phyloP scores from a whole-genome alignment of 2,329 filamentous ascomycete genomes.

The Stylonectria norvegica region DNA sequence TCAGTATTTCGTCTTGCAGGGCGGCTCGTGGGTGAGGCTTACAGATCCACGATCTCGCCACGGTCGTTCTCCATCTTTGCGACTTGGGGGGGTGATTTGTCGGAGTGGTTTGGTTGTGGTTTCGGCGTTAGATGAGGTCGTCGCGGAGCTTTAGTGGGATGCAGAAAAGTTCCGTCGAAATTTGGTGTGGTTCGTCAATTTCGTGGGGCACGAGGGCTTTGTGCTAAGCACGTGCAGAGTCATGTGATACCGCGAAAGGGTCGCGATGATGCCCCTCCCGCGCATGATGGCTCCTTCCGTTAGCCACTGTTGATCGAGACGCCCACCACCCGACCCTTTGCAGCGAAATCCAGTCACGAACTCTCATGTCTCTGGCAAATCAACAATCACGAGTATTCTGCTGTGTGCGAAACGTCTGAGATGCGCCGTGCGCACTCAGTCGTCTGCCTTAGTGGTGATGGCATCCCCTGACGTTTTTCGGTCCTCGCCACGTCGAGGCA shows the following conservation, averaged over 20 bases:
- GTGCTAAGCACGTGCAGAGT: constrained; percentile 31
- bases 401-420: constrained; percentile 28
- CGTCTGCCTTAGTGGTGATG: constrained; percentile 28
- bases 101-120: constrained; percentile 29
- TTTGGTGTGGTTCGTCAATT: constrained; percentile 36
- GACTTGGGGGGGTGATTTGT: constrained; percentile 30
- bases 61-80: constrained; percentile 99
- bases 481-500: constrained; percentile 30
- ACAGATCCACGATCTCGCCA: constrained; percentile 99
- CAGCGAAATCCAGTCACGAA: too few species aligned
- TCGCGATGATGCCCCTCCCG: constrained; percentile 23
- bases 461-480: constrained; percentile 32
- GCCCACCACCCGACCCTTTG: too few species aligned
- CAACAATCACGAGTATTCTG: too few species aligned
- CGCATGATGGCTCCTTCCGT: constrained; percentile 1
- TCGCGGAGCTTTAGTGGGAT: constrained; percentile 31
- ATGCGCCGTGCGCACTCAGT: constrained; percentile 48
- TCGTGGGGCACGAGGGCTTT: constrained; percentile 38
- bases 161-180: constrained; percentile 27
- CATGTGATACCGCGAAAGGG: constrained; percentile 35
- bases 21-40: constrained; percentile 42
- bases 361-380: too few species aligned
- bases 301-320: constrained; percentile 7
- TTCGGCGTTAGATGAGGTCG: constrained; percentile 30
- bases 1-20: constrained; percentile 27